phyloP scores from a whole-genome alignment of 768 basidiomycete genomes.

The Leccinum olivaceopallidum region DNA sequence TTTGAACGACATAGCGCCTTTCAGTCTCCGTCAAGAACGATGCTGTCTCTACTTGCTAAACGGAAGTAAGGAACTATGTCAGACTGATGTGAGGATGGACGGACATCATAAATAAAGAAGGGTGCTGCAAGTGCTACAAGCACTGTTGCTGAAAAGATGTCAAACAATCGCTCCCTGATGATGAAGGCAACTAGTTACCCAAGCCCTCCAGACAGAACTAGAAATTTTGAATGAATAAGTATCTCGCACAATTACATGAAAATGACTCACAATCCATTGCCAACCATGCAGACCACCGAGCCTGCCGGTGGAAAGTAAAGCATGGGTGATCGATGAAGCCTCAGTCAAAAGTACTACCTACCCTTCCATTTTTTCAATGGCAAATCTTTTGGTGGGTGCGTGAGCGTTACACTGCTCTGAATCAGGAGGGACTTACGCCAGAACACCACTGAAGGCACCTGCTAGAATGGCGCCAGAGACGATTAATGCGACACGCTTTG shows the following conservation, averaged over 20 bases:
- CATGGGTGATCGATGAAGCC: neutral
- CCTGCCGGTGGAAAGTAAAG: conserved; percentile 14
- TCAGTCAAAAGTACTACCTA: conserved; percentile 22
- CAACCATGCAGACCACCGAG: conserved; percentile 36
- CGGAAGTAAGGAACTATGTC: conserved; percentile 3
- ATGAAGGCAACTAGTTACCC: conserved; percentile 10
- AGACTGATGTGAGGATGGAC: conserved; percentile 13
- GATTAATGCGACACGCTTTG: conserved; percentile 56
- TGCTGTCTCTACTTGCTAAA: conserved; percentile 15
- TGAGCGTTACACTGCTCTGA: neutral
- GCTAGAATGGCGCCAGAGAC: conserved; percentile 56
- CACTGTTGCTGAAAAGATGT: conserved; percentile 12
- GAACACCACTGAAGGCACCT: conserved; percentile 48
- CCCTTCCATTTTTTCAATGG: conserved; percentile 36
- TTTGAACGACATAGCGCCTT: conserved; percentile 36
- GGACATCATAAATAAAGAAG: conserved; percentile 54
- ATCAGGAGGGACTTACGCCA: conserved; percentile 37
- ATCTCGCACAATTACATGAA: too few species aligned
- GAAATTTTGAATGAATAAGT: conserved; percentile 3
- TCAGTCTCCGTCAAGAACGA: conserved; percentile 38
- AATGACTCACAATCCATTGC: conserved; percentile 38
- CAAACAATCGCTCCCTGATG: neutral
- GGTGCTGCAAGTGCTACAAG: conserved; percentile 26
- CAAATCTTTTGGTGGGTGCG: conserved; percentile 30
- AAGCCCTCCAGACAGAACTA: conserved; percentile 35